A percentile compares a stretch with the other conserved stretches of the same genome.
Conservation (phyloP, 2,329 filamentous ascomycete genomes). For the Arthrobotrys sphaeroides region DNA sequence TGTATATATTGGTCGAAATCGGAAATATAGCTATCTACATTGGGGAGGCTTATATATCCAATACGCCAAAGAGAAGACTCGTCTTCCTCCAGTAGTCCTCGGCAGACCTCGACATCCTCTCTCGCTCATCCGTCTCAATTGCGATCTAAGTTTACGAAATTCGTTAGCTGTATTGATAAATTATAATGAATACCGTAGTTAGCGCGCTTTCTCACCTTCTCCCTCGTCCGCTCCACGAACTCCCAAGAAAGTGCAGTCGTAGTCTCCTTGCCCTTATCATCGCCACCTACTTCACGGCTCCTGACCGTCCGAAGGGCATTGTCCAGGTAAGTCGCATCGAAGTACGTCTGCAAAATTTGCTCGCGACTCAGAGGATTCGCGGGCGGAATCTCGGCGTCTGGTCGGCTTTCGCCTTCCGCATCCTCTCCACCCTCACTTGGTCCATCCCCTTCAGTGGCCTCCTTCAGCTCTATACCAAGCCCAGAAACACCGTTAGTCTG, state of each 20-base stretch:
- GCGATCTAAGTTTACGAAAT: constrained; percentile 21
- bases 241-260: constrained; percentile 34
- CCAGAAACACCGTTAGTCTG: constrained; percentile 29
- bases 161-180: neutral
- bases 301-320: constrained; percentile 29
- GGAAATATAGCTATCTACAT: neutral
- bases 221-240: constrained; percentile 28
- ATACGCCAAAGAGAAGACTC: constrained; percentile 39
- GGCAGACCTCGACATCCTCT: constrained; percentile 48
- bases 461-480: neutral
- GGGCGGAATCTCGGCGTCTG: neutral
- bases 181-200: neutral
- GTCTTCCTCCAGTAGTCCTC: constrained; percentile 51
- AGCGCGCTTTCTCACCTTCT: constrained; percentile 9
- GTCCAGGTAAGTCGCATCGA: constrained; percentile 48
- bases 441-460: neutral
- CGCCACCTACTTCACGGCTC: neutral
- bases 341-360: constrained; percentile 40
- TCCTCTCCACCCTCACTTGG: neutral
- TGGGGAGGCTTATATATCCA: constrained; percentile 33
- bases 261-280: constrained; percentile 27
- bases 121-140: constrained; percentile 32
- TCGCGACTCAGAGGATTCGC: constrained; percentile 12
- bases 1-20: neutral
- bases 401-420: neutral